Evolutionary conservation across 371 early-diverging fungal species (phyloP).

Genomic region (Syncephalastrum racemosum): DNA sequence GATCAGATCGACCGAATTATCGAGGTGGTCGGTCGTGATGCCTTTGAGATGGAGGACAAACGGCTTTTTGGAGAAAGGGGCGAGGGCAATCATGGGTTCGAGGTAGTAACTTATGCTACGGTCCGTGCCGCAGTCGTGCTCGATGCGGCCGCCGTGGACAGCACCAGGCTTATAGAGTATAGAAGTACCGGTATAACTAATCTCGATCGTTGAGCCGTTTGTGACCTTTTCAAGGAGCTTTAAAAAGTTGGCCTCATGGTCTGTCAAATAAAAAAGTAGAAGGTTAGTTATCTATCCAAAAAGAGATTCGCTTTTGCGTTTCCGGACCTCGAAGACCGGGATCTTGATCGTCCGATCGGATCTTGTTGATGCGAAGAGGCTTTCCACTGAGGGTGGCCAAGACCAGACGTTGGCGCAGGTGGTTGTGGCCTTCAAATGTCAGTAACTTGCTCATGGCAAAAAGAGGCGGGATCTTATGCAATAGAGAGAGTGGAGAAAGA

Average conservation of each 20-base stretch:
- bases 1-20: conserved; percentile 85
- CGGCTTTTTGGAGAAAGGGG: conserved; percentile 90
- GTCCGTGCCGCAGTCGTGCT: conserved; percentile 77
- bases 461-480: too few relatives aligned
- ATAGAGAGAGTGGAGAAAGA: background rate
- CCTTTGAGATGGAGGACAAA: conserved; percentile 82
- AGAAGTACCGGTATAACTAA: conserved; percentile 92
- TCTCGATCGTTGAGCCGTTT: conserved; percentile 89
- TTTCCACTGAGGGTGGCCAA: conserved; percentile 87
- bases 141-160: conserved; percentile 84
- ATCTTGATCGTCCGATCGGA: conserved; percentile 83
- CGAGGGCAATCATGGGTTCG: conserved; percentile 87
- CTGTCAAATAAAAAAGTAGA: conserved; percentile 52
- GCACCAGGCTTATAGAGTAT: conserved; percentile 88
- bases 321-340: conserved; percentile 89
- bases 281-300: too few relatives aligned
- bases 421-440: conserved; percentile 76
- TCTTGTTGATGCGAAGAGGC: conserved; percentile 84
- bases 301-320: too few relatives aligned
- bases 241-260: conserved; percentile 88
- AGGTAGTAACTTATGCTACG: conserved; percentile 92
- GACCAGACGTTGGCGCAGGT: conserved; percentile 88
- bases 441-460: conserved; percentile 42
- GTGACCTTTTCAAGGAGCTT: conserved; percentile 89
- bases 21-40: conserved; percentile 90